Evolutionary conservation across 129 eudicot genomes (phyloP).

Genomic region (Flaveria linearis): DNA sequence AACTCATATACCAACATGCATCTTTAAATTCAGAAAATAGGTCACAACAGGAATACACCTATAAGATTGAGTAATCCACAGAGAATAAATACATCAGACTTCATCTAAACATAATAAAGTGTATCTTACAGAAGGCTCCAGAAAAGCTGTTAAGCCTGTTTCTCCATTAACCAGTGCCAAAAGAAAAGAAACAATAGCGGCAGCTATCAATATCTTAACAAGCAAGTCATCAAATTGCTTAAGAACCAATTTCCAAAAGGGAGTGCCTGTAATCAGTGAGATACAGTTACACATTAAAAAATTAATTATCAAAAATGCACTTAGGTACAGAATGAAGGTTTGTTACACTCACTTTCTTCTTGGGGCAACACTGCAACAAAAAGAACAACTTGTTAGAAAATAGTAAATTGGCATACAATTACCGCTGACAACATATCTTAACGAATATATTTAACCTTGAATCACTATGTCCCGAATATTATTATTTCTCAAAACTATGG

Average conservation of each 20-base stretch:
- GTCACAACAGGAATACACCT: background rate
- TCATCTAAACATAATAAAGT: conserved; percentile 1
- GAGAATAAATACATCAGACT: background rate
- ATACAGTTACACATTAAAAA: conserved; percentile 13
- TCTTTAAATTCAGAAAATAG: conserved; percentile 7
- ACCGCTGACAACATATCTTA: conserved; percentile 2
- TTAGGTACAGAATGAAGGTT: background rate
- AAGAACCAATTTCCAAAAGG: conserved; percentile 92
- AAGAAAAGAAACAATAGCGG: conserved; percentile 83
- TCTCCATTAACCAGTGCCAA: conserved; percentile 94
- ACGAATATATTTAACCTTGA: background rate
- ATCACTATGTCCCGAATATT: background rate
- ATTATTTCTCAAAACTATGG: background rate
- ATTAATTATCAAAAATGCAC: background rate
- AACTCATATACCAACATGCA: conserved; percentile 8
- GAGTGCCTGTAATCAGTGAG: conserved; percentile 62
- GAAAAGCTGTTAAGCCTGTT: conserved; percentile 87
- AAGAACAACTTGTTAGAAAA: conserved; percentile 29
- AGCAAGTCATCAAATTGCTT: conserved; percentile 98
- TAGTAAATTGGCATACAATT: background rate
- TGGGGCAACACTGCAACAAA: conserved; percentile 87
- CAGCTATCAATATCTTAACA: conserved; percentile 92
- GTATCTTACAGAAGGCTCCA: conserved; percentile 92
- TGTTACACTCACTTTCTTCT: conserved; percentile 74
- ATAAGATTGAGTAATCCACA: background rate